Evolutionary conservation across 1,139 yeast genomes (phyloP).

Genomic region (Geotrichum siamense): DNA sequence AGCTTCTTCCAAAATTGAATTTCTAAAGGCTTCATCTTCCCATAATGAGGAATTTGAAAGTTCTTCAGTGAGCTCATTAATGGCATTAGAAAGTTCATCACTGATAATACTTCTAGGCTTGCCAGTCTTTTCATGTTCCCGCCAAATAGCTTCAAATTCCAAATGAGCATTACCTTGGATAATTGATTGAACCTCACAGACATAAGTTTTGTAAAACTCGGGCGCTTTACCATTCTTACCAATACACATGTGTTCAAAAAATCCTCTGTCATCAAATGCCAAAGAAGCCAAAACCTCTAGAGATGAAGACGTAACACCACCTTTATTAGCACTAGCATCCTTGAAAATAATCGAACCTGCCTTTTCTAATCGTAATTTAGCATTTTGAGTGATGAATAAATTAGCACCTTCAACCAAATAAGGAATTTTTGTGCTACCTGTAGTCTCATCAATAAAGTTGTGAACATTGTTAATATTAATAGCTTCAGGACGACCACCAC

Average conservation of each 20-base stretch:
- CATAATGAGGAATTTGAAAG: constrained; percentile 76
- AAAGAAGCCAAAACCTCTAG: constrained; percentile 92
- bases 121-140: constrained; percentile 59
- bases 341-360: constrained; percentile 86
- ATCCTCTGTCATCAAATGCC: constrained; percentile 80
- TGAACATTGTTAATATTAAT: constrained; percentile 81
- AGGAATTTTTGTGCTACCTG: constrained; percentile 68
- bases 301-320: constrained; percentile 97
- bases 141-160: constrained; percentile 87
- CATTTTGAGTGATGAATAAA: constrained; percentile 88
- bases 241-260: constrained; percentile 69
- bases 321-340: constrained; percentile 96
- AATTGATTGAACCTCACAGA: constrained; percentile 69
- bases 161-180: constrained; percentile 70
- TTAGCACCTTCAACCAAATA: constrained; percentile 97
- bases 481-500: constrained; percentile 98
- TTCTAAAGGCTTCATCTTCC: constrained; percentile 75
- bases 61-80: constrained; percentile 85
- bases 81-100: constrained; percentile 77
- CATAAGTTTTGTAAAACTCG: constrained; percentile 71
- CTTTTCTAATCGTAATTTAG: constrained; percentile 74
- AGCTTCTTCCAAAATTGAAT: constrained; percentile 65
- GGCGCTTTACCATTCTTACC: constrained; percentile 46
- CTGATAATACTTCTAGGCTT: constrained; percentile 71
- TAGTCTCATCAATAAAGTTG: constrained; percentile 62